Evolutionary conservation across 768 basidiomycete species (phyloP).

Genomic region (Baorangia bicolor): DNA sequence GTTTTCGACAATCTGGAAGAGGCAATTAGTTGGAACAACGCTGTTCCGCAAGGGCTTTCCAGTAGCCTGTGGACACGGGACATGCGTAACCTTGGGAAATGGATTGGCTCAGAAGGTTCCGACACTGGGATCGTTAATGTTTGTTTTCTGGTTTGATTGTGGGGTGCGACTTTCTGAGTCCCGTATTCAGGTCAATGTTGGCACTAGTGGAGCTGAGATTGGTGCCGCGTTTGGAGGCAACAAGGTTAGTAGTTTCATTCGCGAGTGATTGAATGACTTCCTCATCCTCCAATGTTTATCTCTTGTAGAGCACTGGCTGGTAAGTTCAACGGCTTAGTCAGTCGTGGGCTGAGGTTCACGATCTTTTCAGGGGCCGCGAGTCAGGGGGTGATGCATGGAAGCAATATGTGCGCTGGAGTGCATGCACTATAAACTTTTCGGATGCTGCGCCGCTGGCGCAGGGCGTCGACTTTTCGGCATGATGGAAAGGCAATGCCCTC

Average conservation of each 20-base stretch:
- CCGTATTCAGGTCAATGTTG: constrained; percentile 55
- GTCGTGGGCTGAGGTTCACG: constrained; percentile 21
- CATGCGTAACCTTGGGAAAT: constrained; percentile 80
- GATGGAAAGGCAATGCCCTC: constrained; percentile 16
- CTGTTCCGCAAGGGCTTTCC: constrained; percentile 87
- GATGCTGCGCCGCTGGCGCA: constrained; percentile 89
- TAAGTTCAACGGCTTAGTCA: constrained; percentile 35
- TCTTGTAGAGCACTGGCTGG: constrained; percentile 76
- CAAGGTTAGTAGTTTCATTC: constrained; percentile 52
- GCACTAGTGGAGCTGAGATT: constrained; percentile 70
- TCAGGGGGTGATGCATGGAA: constrained; percentile 99
- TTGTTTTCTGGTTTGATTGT: constrained; percentile 27
- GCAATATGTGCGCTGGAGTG: constrained; percentile 90
- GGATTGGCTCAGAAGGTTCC: constrained; percentile 87
- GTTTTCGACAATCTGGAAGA: constrained; percentile 85
- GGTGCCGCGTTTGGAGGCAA: constrained; percentile 93
- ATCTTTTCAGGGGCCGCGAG: constrained; percentile 76
- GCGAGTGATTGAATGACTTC: constrained; percentile 9
- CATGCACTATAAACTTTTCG: constrained; percentile 92
- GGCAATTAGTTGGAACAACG: constrained; percentile 89
- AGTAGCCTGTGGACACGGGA: constrained; percentile 91
- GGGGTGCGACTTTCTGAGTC: constrained; percentile 2
- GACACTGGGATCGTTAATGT: constrained; percentile 94
- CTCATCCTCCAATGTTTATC: constrained; percentile 16
- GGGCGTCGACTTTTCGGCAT: constrained; percentile 78